Base-by-base conservation (phyloP, 108 stramenopile species). In the Nitzschia putrida region DNA sequence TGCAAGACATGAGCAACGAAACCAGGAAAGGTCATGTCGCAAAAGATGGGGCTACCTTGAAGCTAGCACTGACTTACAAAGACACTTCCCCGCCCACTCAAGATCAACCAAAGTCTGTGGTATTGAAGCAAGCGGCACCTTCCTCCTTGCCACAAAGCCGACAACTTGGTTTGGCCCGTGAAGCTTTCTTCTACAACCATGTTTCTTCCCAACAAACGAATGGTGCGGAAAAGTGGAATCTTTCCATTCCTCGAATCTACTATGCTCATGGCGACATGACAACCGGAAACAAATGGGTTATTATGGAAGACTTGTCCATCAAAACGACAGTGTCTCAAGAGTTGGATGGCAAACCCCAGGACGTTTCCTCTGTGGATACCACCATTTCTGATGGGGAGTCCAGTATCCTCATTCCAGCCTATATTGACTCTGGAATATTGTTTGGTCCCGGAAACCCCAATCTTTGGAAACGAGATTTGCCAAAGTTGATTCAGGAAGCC, bases 161-260 rank as follows among this genome's bases (percentile, higher is more conserved):
- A 58, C 42, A 68, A 55, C 26, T 86, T 22, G 85, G 82, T 1
- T 69, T 86, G 69, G 77, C 80, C 7, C 79, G 85, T 23, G 85
- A 86, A 71, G 85, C 77, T 9, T 25, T 69, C 12, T 86, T 86
- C 73, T 86, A 81, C 64, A 57, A n/a, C 43, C 71, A 53, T 57
- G 53, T 75, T 53, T 66, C 54, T 59, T 58, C 25, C 53, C 55
- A 71, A 54, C 47, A 64, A 43, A 47, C 52, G 1, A 40, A 13
- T 3, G 13, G 24, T 3, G 16, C 59, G 16, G 12, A 11, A 22
- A 13, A 18, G 14, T 22, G 47, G 7, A 42, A 73, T 41, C 9
- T 21, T 0, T 55, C 55, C 54, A 76, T 83, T 16, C 82, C 82
- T 12, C 60, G 70, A 57, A 72, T 83, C 25, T 78, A 79, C 44